phyloP scores from a whole-genome alignment of 2,329 filamentous ascomycete genomes.

The Cladophialophora chaetospira region DNA sequence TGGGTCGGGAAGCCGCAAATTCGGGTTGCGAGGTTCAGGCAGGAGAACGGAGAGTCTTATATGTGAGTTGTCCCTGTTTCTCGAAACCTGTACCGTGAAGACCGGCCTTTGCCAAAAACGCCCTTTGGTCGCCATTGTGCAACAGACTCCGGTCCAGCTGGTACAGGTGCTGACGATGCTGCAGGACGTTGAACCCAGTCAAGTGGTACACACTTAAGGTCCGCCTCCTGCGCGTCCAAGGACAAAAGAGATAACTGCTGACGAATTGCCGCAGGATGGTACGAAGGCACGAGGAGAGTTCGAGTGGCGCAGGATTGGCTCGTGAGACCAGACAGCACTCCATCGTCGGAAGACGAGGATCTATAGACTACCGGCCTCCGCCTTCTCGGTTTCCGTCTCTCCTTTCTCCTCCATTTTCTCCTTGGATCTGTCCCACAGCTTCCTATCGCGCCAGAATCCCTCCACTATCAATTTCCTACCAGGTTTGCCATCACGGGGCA shows the following conservation, averaged over 20 bases:
- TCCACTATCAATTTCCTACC: slow-evolving; percentile 17
- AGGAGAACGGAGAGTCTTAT: slow-evolving; percentile 11
- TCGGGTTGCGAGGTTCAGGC: slow-evolving; percentile 2
- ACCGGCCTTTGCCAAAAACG: too few species aligned
- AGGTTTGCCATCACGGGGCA: slow-evolving; percentile 13
- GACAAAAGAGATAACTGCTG: too few species aligned
- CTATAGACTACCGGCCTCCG: neutral
- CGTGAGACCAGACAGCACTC: too few species aligned
- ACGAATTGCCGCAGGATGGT: slow-evolving; percentile 20
- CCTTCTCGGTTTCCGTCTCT: neutral
- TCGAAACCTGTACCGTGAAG: too few species aligned
- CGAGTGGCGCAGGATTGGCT: slow-evolving; percentile 25
- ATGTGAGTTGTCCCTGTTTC: too few species aligned
- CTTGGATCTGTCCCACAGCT: slow-evolving; percentile 14
- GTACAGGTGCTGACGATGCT: too few species aligned
- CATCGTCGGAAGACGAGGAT: too few species aligned
- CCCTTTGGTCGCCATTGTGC: too few species aligned
- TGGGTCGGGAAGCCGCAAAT: slow-evolving; percentile 25
- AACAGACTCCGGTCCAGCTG: too few species aligned
- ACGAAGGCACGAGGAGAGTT: slow-evolving; percentile 17
- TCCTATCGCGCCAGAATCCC: slow-evolving; percentile 23
- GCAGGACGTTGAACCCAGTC: slow-evolving; percentile 18
- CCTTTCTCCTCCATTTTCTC: neutral
- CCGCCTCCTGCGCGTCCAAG: too few species aligned
- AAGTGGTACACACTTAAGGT: slow-evolving; percentile 22